These are phyloP conservation scores for Leccinum subgranulosum DNA, from an alignment of 768 basidiomycete genomes.

Conservation along the genomic window DNA sequence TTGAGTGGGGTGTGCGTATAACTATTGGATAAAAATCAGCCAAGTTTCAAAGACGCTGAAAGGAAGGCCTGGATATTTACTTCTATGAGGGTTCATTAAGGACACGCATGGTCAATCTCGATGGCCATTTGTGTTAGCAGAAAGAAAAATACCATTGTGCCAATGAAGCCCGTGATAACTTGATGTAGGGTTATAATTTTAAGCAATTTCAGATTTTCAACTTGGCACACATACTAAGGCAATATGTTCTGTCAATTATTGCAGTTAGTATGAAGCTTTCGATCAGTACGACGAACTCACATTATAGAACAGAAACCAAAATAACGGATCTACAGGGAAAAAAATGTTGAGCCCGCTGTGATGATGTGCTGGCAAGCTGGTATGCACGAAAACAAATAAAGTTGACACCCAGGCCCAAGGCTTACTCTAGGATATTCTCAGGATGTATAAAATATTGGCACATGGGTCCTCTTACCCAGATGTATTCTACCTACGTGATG, in stretches of 20 bases:
- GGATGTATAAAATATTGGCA: neutral
- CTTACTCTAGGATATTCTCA: neutral
- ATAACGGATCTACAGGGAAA: neutral
- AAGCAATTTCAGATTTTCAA: neutral
- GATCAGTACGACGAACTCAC: neutral
- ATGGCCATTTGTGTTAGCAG: neutral
- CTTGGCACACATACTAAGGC: neutral
- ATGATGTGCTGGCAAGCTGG: neutral
- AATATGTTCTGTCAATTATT: neutral
- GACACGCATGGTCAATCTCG: no score
- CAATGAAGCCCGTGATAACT: neutral
- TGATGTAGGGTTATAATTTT: neutral
- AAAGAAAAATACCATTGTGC: neutral
- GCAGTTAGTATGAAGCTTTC: neutral
- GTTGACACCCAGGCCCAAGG: conserved; percentile 1
- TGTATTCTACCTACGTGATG: conserved; percentile 1
- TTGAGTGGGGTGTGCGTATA: neutral
- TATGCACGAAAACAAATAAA: neutral
- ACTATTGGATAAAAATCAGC: neutral
- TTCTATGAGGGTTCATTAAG: no score
- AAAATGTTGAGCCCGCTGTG: no score
- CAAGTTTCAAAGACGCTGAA: no score
- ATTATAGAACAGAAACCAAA: neutral
- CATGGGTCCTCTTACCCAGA: neutral
- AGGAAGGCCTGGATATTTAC: no score